Evolutionary conservation across 2,329 filamentous ascomycete species (phyloP), one percentile per base, ranked within the genome.

Genomic region (Fusarium algeriense): DNA sequence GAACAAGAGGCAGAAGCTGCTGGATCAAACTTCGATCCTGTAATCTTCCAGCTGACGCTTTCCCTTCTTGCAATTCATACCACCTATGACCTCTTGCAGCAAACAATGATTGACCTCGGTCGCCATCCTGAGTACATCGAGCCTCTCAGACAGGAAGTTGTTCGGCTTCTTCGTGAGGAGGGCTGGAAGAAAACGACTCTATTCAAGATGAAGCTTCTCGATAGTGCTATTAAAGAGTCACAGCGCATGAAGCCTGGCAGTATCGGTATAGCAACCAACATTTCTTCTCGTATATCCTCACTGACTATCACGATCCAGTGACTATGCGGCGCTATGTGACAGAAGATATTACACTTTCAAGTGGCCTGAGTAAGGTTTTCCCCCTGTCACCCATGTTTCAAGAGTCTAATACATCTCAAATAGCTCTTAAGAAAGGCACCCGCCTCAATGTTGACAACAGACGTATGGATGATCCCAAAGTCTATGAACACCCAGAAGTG

Each of bases 221-320:
- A 64, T 6, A 60, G 61, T n/a, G 61, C 45, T 0, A 48, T 64
- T 14, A 64, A 64, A 8, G 61, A 64, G 6, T 26, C 61, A 1
- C 61, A 64, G 11, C 32, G 61, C 0, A 40, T 64, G 12, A 64
- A 53, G 20, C 61, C 32, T 32, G 55, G 34, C 1, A 50, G 52
- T 1, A 50, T 58, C 20, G 34, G 60, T 58, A 23, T 3, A 23
- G 20, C 20, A 23, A 23, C 20, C 20, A 23, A 26, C 4, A 26
- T 2, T n/a, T 17, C 19, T 6, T 26, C 3, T 4, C 12, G 6
- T 6, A 11, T 3, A 7, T 9, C 4, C 4, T 30, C 14, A n/a
- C 30, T 37, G 10, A 30, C 30, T 15, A 15, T 28, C 9, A 11
- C 6, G 6, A 20, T 12, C 2, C 4, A 61, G 59, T 56, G 19